Conservation (phyloP, 345 rosid genomes). For the Citrus reticulata region DNA sequence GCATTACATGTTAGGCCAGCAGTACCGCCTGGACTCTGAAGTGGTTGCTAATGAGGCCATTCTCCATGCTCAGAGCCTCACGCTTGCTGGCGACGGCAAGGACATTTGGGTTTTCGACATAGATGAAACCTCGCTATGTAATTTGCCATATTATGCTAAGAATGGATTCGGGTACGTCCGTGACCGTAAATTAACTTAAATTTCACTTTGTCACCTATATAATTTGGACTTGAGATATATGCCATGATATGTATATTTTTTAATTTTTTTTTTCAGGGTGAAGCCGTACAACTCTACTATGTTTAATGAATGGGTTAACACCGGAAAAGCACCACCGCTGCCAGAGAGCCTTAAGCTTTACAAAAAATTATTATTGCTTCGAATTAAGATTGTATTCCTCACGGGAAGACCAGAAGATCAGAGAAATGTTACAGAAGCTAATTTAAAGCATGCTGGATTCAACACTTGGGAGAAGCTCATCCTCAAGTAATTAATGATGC, state of each 20-base stretch:
- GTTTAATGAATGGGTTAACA: conserved; percentile 28
- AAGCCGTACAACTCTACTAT: conserved; percentile 18
- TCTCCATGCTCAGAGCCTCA: conserved; percentile 32
- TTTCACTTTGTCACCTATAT: not conserved
- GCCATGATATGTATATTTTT: no score
- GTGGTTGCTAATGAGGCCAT: conserved; percentile 34
- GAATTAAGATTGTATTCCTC: conserved; percentile 37
- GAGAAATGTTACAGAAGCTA: conserved; percentile 17
- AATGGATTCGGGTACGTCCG: conserved; percentile 35
- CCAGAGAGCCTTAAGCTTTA: conserved; percentile 36
- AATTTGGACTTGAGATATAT: not conserved
- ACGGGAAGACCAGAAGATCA: conserved; percentile 35
- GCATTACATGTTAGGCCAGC: conserved; percentile 46
- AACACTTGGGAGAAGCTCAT: conserved; percentile 36
- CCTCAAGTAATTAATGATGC: conserved; percentile 23
- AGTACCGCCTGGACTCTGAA: conserved; percentile 44
- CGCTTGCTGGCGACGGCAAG: conserved; percentile 25
- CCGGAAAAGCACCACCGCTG: conserved; percentile 34
- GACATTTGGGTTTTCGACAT: conserved; percentile 45
- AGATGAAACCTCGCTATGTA: conserved; percentile 42
- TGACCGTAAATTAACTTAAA: not conserved
- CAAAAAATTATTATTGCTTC: conserved; percentile 21
- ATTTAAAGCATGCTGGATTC: conserved; percentile 34
- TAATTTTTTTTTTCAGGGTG: not conserved
- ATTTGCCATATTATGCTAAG: conserved; percentile 27